phyloP scores from a whole-genome alignment of 129 eudicot genomes.

The Deinandra increscens region DNA sequence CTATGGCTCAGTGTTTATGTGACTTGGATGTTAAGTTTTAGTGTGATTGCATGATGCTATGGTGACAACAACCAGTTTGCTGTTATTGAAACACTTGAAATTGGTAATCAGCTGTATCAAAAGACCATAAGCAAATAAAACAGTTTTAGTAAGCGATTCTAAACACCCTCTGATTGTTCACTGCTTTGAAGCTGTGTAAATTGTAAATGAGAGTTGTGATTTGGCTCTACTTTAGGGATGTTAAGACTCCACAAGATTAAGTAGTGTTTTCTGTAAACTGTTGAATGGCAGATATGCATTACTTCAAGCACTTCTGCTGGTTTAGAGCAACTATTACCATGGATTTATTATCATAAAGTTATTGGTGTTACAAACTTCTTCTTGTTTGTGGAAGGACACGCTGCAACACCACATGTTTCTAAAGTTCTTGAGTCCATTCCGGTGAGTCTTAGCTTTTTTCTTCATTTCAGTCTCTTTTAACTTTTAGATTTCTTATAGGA shows the following conservation, averaged over 20 bases:
- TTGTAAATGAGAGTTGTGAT: slow-evolving; percentile 1
- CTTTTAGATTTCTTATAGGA: background rate
- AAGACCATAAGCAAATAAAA: background rate
- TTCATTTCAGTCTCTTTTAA: background rate
- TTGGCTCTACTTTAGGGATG: background rate
- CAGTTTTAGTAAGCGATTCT: background rate
- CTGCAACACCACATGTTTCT: slow-evolving; percentile 43
- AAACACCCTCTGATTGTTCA: background rate
- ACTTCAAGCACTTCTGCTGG: slow-evolving; percentile 61
- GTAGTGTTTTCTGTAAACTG: background rate
- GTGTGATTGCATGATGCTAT: too few species aligned
- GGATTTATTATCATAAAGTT: slow-evolving; percentile 56
- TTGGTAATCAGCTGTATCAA: background rate
- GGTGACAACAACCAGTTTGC: background rate
- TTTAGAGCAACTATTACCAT: slow-evolving; percentile 58
- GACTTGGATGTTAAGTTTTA: too few species aligned
- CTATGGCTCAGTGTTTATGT: too few species aligned
- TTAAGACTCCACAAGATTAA: background rate
- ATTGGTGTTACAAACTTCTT: slow-evolving; percentile 46
- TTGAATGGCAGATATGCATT: slow-evolving; percentile 46
- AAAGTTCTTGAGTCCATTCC: slow-evolving; percentile 51
- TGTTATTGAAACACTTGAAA: background rate
- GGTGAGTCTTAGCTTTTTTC: slow-evolving; percentile 31
- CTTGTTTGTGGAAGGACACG: slow-evolving; percentile 56
- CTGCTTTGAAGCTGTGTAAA: background rate